Base-by-base conservation (phyloP, 805 yeast genomes). In the Saturnispora dispora region DNA sequence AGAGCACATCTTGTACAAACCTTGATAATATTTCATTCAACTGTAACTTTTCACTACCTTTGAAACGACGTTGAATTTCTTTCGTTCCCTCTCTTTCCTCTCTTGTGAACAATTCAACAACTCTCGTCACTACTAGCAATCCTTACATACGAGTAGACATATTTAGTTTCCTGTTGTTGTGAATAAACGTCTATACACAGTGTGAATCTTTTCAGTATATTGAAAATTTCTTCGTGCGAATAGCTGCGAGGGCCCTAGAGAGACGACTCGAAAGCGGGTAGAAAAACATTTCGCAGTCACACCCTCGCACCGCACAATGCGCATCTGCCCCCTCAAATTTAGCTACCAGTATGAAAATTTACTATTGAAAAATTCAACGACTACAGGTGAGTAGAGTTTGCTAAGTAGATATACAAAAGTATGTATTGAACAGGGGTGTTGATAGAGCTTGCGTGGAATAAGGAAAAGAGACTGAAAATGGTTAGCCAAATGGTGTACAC, bases 131-230 rank as follows among this genome's bases (percentile, higher is more conserved):
- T 30, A 13, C 33, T 30, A 30, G 15, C 33, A 30, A 30, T 30
- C 33, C 13, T 10, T 50, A 53, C 56, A 51, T 53, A 53, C 56
- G 46, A 51, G 56, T 53, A 51, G 56, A 53, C 56, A 53, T 53
- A 52, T 42, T 17, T 32, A 30, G 37, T 45, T 45, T 45, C 36
- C 48, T 36, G 43, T 27, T 36, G 48, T 46, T 18, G 35, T 23
- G 15, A 39, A 30, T 45, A n/a, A 37, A 18, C n/a, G 41, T 37
- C 15, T 17, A 20, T 37, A 17, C 22, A 18, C 22, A 37, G 13
- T 37, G 22, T 37, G 25, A 37, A 17, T 37, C 22, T 9, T 37
- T 37, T 17, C 25, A 37, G 17, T 37, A 37, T 37, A 37, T 37
- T 37, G 41, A 37, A 37, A 37, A 37, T 37, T 37, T 37, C 41